Percentiles rank a stretch among this genome's conserved stretches.
These are phyloP conservation scores for Tricholoma matsutake DNA, from an alignment of 768 basidiomycete genomes.

Conservation along the genomic window DNA sequence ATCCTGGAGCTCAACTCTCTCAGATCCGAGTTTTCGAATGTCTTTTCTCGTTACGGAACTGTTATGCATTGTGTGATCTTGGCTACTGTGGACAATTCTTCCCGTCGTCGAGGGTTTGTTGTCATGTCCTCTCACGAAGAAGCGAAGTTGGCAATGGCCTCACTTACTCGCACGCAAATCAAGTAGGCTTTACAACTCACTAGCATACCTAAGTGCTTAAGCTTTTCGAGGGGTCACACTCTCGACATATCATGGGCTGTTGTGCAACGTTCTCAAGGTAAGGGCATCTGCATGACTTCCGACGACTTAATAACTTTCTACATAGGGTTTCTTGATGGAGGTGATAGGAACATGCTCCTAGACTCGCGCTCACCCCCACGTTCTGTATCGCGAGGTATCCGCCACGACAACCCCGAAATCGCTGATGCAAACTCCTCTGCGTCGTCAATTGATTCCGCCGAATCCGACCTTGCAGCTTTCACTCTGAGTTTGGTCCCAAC, in stretches of 20 bases:
- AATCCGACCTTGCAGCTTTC: constrained; percentile 29
- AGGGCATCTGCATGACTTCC: neutral
- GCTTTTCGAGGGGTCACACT: constrained; percentile 54
- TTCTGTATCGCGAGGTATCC: constrained; percentile 12
- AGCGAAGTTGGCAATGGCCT: constrained; percentile 65
- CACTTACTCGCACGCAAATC: constrained; percentile 63
- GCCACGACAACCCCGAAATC: constrained; percentile 21
- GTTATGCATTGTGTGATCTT: constrained; percentile 79
- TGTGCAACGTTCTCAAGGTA: constrained; percentile 82
- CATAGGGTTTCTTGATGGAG: constrained; percentile 77
- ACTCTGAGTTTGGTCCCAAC: constrained; percentile 40
- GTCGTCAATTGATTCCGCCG: constrained; percentile 30
- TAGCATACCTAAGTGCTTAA: neutral
- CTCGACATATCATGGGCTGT: constrained; percentile 88
- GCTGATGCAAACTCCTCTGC: constrained; percentile 31
- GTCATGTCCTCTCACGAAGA: constrained; percentile 77
- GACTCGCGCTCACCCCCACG: constrained; percentile 39
- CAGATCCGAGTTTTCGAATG: constrained; percentile 53
- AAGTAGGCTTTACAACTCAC: constrained; percentile 43
- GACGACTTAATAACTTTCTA: neutral
- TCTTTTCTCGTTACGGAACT: constrained; percentile 64
- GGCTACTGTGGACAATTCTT: constrained; percentile 81
- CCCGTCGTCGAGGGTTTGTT: constrained; percentile 78
- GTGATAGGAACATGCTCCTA: constrained; percentile 67
- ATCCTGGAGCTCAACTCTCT: neutral